These are phyloP conservation scores for Petasospora rhodanensis DNA, from an alignment of 1,139 yeast species.

Conservation along the genomic window DNA sequence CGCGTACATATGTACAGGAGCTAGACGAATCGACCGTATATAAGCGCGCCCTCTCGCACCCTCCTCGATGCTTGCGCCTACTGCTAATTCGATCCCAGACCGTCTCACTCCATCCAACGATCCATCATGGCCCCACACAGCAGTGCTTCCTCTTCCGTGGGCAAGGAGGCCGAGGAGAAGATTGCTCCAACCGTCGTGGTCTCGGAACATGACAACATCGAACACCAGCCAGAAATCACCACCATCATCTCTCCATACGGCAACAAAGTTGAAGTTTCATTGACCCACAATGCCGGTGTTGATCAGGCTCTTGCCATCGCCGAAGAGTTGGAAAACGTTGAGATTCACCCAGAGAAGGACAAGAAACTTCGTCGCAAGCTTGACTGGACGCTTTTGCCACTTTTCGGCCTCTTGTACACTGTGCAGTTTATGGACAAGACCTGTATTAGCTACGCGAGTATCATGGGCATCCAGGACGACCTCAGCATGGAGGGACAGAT, in stretches of 20 bases:
- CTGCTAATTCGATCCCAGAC: too few species aligned
- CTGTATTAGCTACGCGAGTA: slow-evolving; percentile 42
- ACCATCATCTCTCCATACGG: slow-evolving; percentile 12
- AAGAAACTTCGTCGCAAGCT: slow-evolving; percentile 7
- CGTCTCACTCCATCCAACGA: not conserved
- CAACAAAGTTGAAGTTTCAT: slow-evolving; percentile 6
- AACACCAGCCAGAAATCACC: slow-evolving; percentile 10
- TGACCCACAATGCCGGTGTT: slow-evolving; percentile 1
- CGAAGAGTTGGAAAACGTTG: slow-evolving; percentile 4
- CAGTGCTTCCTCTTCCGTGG: slow-evolving; percentile 6
- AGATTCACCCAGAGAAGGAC: slow-evolving; percentile 9
- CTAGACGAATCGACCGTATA: too few species aligned
- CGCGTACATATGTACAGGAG: too few species aligned
- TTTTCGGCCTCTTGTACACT: slow-evolving; percentile 29
- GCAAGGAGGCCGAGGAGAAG: slow-evolving; percentile 5
- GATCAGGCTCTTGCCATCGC: slow-evolving; percentile 9
- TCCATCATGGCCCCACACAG: not conserved
- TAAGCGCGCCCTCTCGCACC: too few species aligned
- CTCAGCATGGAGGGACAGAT: slow-evolving; percentile 6
- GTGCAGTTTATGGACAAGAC: slow-evolving; percentile 43
- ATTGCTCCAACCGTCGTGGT: slow-evolving; percentile 7
- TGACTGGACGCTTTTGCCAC: slow-evolving; percentile 8
- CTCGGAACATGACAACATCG: slow-evolving; percentile 5
- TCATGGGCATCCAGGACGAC: slow-evolving; percentile 43
- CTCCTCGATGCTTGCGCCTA: too few species aligned